These are phyloP conservation scores for Phylloporus rhodoxanthus DNA, from an alignment of 768 basidiomycete genomes.

Conservation along the genomic window DNA sequence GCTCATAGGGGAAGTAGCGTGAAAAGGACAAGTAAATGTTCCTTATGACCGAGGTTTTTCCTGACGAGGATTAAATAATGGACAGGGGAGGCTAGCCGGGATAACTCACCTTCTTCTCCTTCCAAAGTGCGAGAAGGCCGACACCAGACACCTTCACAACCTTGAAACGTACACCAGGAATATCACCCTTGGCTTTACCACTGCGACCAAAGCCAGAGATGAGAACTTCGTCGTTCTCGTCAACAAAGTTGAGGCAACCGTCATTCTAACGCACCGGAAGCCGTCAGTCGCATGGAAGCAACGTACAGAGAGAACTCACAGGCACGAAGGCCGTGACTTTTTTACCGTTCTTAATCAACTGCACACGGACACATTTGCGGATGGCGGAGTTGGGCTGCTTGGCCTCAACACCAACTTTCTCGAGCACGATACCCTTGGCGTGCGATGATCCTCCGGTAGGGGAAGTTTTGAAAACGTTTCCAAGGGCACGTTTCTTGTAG, in stretches of 20 bases:
- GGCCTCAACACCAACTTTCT: slow-evolving; percentile 99
- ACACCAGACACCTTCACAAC: slow-evolving; percentile 99
- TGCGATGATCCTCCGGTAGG: slow-evolving; percentile 99
- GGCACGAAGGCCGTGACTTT: slow-evolving; percentile 99
- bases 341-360: slow-evolving; percentile 99
- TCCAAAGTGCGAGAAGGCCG: slow-evolving; percentile 96
- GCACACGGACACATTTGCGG: slow-evolving; percentile 99
- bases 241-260: slow-evolving; percentile 96
- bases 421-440: slow-evolving; percentile 99
- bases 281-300: slow-evolving; percentile 1
- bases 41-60: slow-evolving; percentile 68
- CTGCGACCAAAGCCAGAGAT: slow-evolving; percentile 99
- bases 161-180: slow-evolving; percentile 99
- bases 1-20: slow-evolving; percentile 17
- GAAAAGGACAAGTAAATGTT: slow-evolving; percentile 3
- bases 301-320: slow-evolving; percentile 41
- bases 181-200: slow-evolving; percentile 99
- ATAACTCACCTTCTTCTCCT: slow-evolving; percentile 89
- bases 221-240: slow-evolving; percentile 99
- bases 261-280: slow-evolving; percentile 57
- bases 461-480: slow-evolving; percentile 99
- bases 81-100: neutral
- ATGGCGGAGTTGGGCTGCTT: slow-evolving; percentile 99
- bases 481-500: slow-evolving; percentile 99
- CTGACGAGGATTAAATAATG: slow-evolving; percentile 29